phyloP scores from a whole-genome alignment of 257 asterid genomes.

The Ligustrum vulgare region DNA sequence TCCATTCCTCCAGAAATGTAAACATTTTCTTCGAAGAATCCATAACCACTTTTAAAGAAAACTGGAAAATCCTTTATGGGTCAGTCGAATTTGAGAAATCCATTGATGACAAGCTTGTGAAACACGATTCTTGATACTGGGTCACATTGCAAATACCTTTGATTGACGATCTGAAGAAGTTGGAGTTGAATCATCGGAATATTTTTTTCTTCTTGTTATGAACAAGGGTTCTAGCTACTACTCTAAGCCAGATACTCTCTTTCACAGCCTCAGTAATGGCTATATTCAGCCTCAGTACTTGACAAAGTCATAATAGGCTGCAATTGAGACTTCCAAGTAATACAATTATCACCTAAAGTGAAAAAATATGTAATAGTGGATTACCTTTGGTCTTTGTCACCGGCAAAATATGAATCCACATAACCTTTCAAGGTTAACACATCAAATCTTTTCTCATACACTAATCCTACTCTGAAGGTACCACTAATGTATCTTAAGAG shows the following conservation, averaged over 20 bases:
- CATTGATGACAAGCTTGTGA: slow-evolving; percentile 35
- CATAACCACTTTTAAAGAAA: slow-evolving; percentile 45
- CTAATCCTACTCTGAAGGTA: too few species aligned
- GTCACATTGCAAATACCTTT: slow-evolving; percentile 67
- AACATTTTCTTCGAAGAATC: slow-evolving; percentile 42
- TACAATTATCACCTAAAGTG: too few species aligned
- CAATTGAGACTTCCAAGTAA: too few species aligned
- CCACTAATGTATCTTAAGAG: too few species aligned
- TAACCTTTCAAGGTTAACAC: too few species aligned
- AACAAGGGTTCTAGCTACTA: slow-evolving; percentile 53
- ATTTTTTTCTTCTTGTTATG: slow-evolving; percentile 22
- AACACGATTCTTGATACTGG: slow-evolving; percentile 49
- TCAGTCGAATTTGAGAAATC: slow-evolving; percentile 42
- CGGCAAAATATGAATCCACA: too few species aligned
- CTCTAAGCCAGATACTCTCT: slow-evolving; percentile 6
- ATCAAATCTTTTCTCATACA: too few species aligned
- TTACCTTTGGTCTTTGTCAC: too few species aligned
- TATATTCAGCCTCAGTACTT: too few species aligned
- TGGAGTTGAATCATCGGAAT: slow-evolving; percentile 24
- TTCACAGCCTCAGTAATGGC: too few species aligned
- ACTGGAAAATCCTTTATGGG: slow-evolving; percentile 53
- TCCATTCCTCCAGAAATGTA: slow-evolving; percentile 32
- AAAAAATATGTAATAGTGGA: too few species aligned
- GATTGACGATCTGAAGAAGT: slow-evolving; percentile 36
- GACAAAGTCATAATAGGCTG: too few species aligned